Percentiles rank a stretch among this genome's conserved stretches.
These are phyloP conservation scores for Rhizopogon vulgaris DNA, from an alignment of 768 basidiomycete species.

Conservation along the genomic window DNA sequence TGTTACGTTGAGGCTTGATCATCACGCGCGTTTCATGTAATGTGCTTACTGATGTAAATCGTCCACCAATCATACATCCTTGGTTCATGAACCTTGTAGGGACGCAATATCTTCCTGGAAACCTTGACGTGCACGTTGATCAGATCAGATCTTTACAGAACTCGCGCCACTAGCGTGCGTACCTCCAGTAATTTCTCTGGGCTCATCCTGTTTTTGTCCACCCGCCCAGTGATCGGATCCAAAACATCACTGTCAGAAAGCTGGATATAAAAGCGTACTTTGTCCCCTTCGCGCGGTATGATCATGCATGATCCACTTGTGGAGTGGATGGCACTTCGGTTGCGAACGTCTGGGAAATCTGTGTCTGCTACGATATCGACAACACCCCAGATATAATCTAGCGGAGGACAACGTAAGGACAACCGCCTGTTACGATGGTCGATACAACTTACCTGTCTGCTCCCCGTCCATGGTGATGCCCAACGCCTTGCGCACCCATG, in stretches of 20 bases:
- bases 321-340: slow-evolving; percentile 58
- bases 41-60: slow-evolving; percentile 53
- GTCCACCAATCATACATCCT: slow-evolving; percentile 64
- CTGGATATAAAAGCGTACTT: slow-evolving; percentile 67
- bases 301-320: slow-evolving; percentile 63
- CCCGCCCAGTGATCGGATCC: slow-evolving; percentile 39
- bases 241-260: slow-evolving; percentile 43
- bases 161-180: slow-evolving; percentile 1
- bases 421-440: too few species aligned
- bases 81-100: slow-evolving; percentile 45
- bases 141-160: not conserved
- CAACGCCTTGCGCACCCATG: too few species aligned
- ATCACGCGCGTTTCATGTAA: not conserved
- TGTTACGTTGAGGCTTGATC: slow-evolving; percentile 14
- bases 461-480: too few species aligned
- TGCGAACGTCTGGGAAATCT: slow-evolving; percentile 72
- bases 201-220: slow-evolving; percentile 47
- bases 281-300: slow-evolving; percentile 66
- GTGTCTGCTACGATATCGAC: slow-evolving; percentile 64
- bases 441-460: too few species aligned
- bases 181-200: slow-evolving; percentile 51
- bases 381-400: slow-evolving; percentile 80
- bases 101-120: slow-evolving; percentile 48
- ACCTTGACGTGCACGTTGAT: slow-evolving; percentile 34
- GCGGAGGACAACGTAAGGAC: too few species aligned